phyloP scores from a whole-genome alignment of 2,329 filamentous ascomycete species.

The Nemania sp. region DNA sequence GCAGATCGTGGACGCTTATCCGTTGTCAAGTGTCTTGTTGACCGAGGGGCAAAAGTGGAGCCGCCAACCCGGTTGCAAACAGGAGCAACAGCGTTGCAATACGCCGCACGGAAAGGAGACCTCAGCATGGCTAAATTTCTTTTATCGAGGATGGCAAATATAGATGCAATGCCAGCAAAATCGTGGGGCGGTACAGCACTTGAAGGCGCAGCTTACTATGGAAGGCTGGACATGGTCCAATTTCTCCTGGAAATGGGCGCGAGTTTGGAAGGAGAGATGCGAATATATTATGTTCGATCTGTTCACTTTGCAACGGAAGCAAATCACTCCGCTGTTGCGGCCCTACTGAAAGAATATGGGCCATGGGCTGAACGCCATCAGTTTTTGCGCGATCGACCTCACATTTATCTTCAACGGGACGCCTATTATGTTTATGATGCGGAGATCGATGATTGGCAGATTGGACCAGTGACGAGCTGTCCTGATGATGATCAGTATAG shows the following conservation, averaged over 20 bases:
- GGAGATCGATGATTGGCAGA: neutral
- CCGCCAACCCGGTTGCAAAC: neutral
- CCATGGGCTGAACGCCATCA: slow-evolving; percentile 8
- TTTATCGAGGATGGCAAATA: neutral
- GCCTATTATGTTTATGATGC: neutral
- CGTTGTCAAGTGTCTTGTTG: neutral
- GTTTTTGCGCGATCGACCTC: neutral
- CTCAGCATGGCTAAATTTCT: neutral
- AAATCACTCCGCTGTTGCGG: neutral
- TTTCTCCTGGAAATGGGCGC: slow-evolving; percentile 16
- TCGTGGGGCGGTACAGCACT: neutral
- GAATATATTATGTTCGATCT: slow-evolving; percentile 20
- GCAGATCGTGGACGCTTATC: too few species aligned
- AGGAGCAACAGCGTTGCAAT: neutral
- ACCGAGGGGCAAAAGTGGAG: neutral
- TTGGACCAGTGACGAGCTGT: too few species aligned
- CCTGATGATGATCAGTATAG: neutral
- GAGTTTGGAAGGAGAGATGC: neutral
- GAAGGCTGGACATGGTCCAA: slow-evolving; percentile 17
- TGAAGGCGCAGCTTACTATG: slow-evolving; percentile 15
- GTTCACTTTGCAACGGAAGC: neutral
- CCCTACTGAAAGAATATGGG: neutral
- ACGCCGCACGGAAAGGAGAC: neutral
- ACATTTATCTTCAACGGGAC: neutral
- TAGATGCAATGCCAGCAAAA: slow-evolving; percentile 14